These are phyloP conservation scores for Allantophomopsis cytisporea DNA, from an alignment of 2,329 filamentous ascomycete genomes.

Conservation along the genomic window DNA sequence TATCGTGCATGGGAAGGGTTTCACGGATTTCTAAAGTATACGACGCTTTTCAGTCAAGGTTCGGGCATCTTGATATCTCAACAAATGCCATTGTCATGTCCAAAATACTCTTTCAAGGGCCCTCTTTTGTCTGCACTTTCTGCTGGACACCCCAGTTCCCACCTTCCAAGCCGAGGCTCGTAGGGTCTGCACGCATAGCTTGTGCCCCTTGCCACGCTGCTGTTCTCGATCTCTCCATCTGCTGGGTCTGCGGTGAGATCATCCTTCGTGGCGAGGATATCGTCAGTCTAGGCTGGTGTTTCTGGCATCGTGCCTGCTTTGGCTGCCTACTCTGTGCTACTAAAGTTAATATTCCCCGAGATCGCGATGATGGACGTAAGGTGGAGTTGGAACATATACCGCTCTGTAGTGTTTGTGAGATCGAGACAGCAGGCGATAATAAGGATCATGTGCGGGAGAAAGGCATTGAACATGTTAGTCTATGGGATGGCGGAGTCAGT, in stretches of 20 bases:
- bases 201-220: slow-evolving; percentile 32
- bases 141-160: slow-evolving; percentile 29
- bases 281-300: slow-evolving; percentile 45
- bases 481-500: slow-evolving; percentile 31
- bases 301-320: slow-evolving; percentile 43
- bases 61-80: too few relatives aligned
- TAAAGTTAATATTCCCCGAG: slow-evolving; percentile 17
- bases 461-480: slow-evolving; percentile 28
- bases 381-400: slow-evolving; percentile 33
- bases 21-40: too few relatives aligned
- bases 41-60: too few relatives aligned
- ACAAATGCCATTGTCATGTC: too few relatives aligned
- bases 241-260: slow-evolving; percentile 42
- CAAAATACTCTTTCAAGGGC: not conserved
- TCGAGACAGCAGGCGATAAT: slow-evolving; percentile 20
- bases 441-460: slow-evolving; percentile 20
- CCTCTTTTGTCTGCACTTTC: slow-evolving; percentile 39
- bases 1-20: too few relatives aligned
- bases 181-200: slow-evolving; percentile 34
- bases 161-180: slow-evolving; percentile 20
- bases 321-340: slow-evolving; percentile 39
- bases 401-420: slow-evolving; percentile 32
- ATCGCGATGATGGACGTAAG: slow-evolving; percentile 1
- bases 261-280: slow-evolving; percentile 38
- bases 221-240: slow-evolving; percentile 38